phyloP scores from a whole-genome alignment of 2,329 filamentous ascomycete genomes.

The Colletotrichum sp. region DNA sequence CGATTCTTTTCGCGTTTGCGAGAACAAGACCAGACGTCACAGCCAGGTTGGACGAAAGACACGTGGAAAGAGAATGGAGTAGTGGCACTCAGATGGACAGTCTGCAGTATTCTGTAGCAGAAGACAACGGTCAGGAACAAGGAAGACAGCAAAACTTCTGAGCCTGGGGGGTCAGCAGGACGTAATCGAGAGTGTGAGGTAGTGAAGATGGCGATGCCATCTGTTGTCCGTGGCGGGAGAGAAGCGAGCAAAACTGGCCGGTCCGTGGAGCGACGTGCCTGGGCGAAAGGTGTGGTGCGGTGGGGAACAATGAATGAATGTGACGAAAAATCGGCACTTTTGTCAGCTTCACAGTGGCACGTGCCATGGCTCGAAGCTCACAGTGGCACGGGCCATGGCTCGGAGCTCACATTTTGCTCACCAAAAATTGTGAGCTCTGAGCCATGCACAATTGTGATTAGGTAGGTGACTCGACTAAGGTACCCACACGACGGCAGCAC shows the following conservation, averaged over 20 bases:
- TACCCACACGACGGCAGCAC: neutral
- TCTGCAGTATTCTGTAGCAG: neutral
- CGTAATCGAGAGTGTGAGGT: neutral
- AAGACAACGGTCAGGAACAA: neutral
- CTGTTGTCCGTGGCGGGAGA: neutral
- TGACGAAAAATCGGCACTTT: neutral
- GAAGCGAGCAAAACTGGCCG: neutral
- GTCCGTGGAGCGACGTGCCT: neutral
- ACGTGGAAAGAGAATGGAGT: neutral
- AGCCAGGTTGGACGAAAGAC: neutral
- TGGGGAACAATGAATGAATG: neutral
- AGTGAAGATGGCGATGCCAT: neutral
- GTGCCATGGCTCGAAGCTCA: neutral
- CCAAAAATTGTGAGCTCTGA: neutral
- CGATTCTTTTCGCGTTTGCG: neutral
- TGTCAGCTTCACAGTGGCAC: neutral
- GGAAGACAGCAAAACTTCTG: neutral
- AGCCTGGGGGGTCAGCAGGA: neutral
- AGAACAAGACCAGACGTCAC: neutral
- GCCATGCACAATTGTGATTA: neutral
- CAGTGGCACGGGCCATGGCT: neutral
- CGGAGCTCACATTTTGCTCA: neutral
- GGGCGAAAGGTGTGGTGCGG: neutral
- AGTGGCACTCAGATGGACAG: neutral
- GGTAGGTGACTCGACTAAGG: neutral